Evolutionary conservation across 805 yeast genomes (phyloP).

Genomic region (Saturnispora gosingensis): DNA sequence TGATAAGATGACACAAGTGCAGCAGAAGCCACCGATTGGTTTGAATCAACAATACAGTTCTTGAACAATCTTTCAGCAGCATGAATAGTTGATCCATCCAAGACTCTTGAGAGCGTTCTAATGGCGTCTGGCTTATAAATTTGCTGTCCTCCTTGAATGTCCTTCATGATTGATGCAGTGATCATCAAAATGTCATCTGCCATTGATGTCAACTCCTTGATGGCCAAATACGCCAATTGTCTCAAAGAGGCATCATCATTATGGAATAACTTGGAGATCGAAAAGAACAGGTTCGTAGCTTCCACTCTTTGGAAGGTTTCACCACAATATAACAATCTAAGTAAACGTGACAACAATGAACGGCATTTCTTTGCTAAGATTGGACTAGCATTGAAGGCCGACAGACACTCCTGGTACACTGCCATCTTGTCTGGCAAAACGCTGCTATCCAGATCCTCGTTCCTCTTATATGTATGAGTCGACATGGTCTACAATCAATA

Average conservation of each 20-base stretch:
- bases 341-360: slow-evolving; percentile 65
- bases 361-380: slow-evolving; percentile 85
- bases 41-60: slow-evolving; percentile 84
- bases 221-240: slow-evolving; percentile 88
- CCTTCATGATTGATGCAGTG: slow-evolving; percentile 96
- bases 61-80: slow-evolving; percentile 89
- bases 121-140: slow-evolving; percentile 91
- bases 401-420: slow-evolving; percentile 89
- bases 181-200: slow-evolving; percentile 96
- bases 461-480: slow-evolving; percentile 71
- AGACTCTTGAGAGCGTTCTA: slow-evolving; percentile 79
- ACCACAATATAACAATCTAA: slow-evolving; percentile 77
- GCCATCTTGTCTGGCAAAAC: slow-evolving; percentile 89
- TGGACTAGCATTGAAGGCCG: slow-evolving; percentile 86
- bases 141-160: slow-evolving; percentile 81
- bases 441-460: slow-evolving; percentile 64
- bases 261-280: slow-evolving; percentile 90
- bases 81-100: slow-evolving; percentile 85
- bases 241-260: slow-evolving; percentile 81
- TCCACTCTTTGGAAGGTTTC: slow-evolving; percentile 82
- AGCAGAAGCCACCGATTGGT: slow-evolving; percentile 86
- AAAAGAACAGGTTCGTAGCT: slow-evolving; percentile 86
- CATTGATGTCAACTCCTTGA: slow-evolving; percentile 77
- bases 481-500: slow-evolving; percentile 46
- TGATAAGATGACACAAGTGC: slow-evolving; percentile 89